Conservation (phyloP, 1,139 yeast species). For the Komagataea norvegica region DNA sequence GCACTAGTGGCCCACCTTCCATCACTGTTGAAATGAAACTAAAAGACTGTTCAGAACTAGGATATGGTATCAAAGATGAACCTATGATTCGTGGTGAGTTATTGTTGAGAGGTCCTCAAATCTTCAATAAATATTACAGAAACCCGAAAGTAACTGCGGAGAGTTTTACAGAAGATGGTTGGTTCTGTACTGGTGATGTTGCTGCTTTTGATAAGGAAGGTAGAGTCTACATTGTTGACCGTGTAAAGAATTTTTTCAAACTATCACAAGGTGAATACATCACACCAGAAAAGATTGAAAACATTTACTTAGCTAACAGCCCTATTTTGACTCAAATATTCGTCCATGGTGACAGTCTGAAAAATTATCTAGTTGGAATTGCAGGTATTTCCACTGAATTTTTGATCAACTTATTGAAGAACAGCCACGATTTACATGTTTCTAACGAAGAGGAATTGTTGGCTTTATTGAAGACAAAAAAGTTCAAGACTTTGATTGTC, state of each 20-base stretch:
- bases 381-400: constrained; percentile 43
- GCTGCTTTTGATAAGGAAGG: constrained; percentile 46
- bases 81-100: constrained; percentile 47
- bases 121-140: constrained; percentile 52
- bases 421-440: constrained; percentile 13
- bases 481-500: constrained; percentile 20
- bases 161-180: constrained; percentile 52
- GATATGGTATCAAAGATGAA: constrained; percentile 45
- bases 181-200: constrained; percentile 64
- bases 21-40: constrained; percentile 46
- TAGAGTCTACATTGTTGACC: constrained; percentile 50
- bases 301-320: constrained; percentile 44
- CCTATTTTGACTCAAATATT: constrained; percentile 46
- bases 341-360: constrained; percentile 53
- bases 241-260: constrained; percentile 67
- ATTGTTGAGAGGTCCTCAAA: constrained; percentile 54
- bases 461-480: constrained; percentile 17
- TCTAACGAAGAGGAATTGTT: constrained; percentile 21
- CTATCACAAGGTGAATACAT: constrained; percentile 67
- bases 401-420: constrained; percentile 13
- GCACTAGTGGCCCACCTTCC: constrained; percentile 49
- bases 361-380: constrained; percentile 51
- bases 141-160: constrained; percentile 45
- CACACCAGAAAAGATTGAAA: constrained; percentile 66
- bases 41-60: constrained; percentile 54